These are phyloP conservation scores for Phlyctochytrium bullatum DNA, from an alignment of 192 early-diverging fungal species.

Conservation along the genomic window DNA sequence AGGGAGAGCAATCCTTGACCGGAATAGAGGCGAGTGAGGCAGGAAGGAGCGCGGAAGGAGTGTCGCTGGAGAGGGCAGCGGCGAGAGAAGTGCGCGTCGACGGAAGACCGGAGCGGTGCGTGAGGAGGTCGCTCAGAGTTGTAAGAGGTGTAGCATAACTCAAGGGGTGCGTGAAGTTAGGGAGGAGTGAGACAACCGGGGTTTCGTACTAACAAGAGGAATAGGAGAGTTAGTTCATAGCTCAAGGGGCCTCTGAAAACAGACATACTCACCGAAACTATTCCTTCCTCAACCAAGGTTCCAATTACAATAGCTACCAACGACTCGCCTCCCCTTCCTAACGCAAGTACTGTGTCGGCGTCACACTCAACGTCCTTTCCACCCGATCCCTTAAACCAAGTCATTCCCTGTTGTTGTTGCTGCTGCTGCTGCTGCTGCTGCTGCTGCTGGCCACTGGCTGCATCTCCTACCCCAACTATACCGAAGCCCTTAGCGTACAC, in stretches of 20 bases:
- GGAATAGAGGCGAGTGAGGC: not conserved
- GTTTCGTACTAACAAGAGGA: not conserved
- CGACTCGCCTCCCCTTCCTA: not conserved
- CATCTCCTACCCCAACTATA: not conserved
- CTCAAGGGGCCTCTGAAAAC: not conserved
- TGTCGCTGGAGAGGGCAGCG: conserved; percentile 3
- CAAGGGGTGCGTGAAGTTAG: conserved; percentile 6
- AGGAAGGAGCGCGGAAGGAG: not conserved
- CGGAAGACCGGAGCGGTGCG: conserved; percentile 20
- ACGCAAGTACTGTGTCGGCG: conserved; percentile 11
- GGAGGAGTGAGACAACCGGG: conserved; percentile 2
- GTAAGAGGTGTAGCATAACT: conserved; percentile 6
- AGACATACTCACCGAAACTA: not conserved
- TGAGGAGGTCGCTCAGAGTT: conserved; percentile 20
- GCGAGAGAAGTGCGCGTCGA: conserved; percentile 4
- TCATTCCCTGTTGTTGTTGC: not conserved
- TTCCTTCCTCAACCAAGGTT: not conserved
- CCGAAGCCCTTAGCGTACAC: conserved; percentile 18
- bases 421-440: not conserved
- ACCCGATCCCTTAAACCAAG: not conserved
- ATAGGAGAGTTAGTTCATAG: not conserved
- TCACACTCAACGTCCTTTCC: not conserved
- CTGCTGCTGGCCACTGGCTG: not conserved
- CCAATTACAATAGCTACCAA: conserved; percentile 1
- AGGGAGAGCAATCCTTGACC: not conserved